These are phyloP conservation scores for Prunus fruticosa DNA, from an alignment of 306 rosid species.

Conservation along the genomic window DNA sequence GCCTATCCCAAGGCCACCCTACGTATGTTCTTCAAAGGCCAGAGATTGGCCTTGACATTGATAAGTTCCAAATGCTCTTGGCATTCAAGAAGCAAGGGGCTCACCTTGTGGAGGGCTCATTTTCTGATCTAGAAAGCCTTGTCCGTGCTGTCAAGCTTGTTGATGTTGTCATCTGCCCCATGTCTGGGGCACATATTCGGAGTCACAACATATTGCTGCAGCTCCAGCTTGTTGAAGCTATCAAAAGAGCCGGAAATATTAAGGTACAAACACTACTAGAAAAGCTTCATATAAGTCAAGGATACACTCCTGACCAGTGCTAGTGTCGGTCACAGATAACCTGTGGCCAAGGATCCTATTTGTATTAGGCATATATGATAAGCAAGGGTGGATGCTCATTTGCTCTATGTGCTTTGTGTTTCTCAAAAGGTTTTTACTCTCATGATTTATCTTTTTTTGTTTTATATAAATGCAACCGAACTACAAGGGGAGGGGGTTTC, in stretches of 20 bases:
- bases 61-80: not conserved
- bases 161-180: constrained; percentile 19
- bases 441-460: too few relatives aligned
- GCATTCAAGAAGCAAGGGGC: not conserved
- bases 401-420: too few relatives aligned
- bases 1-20: constrained; percentile 15
- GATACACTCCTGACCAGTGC: too few relatives aligned
- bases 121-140: constrained; percentile 11
- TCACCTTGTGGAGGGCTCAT: not conserved
- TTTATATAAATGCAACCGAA: too few relatives aligned
- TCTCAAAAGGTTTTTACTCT: too few relatives aligned
- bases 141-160: constrained; percentile 18
- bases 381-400: too few relatives aligned
- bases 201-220: not conserved
- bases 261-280: not conserved
- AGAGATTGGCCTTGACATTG: not conserved
- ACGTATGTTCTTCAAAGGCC: constrained; percentile 23
- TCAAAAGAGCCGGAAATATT: constrained; percentile 30
- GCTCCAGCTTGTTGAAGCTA: constrained; percentile 15
- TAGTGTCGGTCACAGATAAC: too few relatives aligned
- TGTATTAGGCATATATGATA: too few relatives aligned
- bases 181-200: not conserved
- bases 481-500: too few relatives aligned
- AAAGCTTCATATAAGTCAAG: too few relatives aligned
- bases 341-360: too few relatives aligned